Base-by-base conservation (phyloP, 352 stramenopile genomes). In the Plasmopara viticola region DNA sequence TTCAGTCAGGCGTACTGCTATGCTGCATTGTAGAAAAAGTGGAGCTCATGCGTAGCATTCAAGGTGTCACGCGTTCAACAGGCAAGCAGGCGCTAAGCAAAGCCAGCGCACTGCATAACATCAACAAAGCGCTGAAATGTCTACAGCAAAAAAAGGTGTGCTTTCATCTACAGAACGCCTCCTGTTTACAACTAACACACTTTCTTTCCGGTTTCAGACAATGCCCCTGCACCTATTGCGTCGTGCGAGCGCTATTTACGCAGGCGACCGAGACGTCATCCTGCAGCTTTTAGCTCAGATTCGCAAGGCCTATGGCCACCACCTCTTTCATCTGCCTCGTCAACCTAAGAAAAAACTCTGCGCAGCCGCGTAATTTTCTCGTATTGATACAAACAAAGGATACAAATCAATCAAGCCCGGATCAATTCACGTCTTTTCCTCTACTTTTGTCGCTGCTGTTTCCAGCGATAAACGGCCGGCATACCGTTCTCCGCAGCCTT, bases 401-500 rank as follows among this genome's bases (percentile, higher is more conserved):
- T 25, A 25, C 20, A 25, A 25, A 25, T 25, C 20, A 3, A 25
- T 25, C 20, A 25, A 25, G 20, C 3, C 3, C 20, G 20, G 20
- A 25, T 25, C 3, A 3, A 25, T 25, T 25, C 20, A 25, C 20
- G 20, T 25, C 20, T 25, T 25, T 25, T 25, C 20, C 20, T 62
- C 49, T 69, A 96, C 61, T 85, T 89, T 58, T 95, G 89, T 10
- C 87, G 73, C 65, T 96, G 69, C 51, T 84, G 78, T 58, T 95
- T 92, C 87, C 87, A 96, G 52, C 78, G 74, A 65, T 95, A 96
- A 14, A 95, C 76, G 6, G 84, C 78, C 1, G 87, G 85, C 39
- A 66, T 54, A 15, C 82, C 83, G 53, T 86, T 62, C 44, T 77
- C 68, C n/a, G 66, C 83, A 31, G 72, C 64, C 34, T 76, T 73